These are phyloP conservation scores for Didymella arachidicola DNA, from an alignment of 2,329 filamentous ascomycete species.

Conservation along the genomic window DNA sequence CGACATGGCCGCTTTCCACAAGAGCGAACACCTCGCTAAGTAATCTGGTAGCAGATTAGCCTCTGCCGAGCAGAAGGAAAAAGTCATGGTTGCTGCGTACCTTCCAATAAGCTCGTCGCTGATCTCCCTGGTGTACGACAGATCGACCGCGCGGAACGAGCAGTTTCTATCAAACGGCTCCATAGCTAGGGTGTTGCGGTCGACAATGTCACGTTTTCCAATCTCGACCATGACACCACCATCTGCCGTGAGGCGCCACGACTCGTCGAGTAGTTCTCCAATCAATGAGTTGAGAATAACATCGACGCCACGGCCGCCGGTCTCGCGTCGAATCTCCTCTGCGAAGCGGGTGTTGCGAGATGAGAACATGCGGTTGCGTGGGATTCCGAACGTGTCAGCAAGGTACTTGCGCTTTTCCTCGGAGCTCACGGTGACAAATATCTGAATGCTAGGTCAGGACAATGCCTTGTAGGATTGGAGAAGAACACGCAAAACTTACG, in stretches of 20 bases:
- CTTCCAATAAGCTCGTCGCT: too few species aligned
- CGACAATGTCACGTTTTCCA: conserved; percentile 31
- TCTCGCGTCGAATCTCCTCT: conserved; percentile 29
- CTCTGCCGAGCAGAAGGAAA: too few species aligned
- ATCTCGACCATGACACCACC: conserved; percentile 31
- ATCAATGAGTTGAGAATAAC: conserved; percentile 42
- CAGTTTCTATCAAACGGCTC: conserved; percentile 4
- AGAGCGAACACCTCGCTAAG: too few species aligned
- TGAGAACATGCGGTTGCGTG: conserved; percentile 41
- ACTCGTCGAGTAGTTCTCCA: conserved; percentile 43
- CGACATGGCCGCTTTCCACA: too few species aligned
- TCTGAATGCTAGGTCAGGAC: background rate
- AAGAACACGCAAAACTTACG: too few species aligned
- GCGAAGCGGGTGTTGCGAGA: conserved; percentile 37
- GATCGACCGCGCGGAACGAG: background rate
- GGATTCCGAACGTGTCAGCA: conserved; percentile 26
- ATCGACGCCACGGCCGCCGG: conserved; percentile 46
- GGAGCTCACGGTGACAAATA: conserved; percentile 32
- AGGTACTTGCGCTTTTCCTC: conserved; percentile 31
- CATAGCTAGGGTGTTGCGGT: conserved; percentile 11
- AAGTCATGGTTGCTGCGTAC: too few species aligned
- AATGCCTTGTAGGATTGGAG: too few species aligned
- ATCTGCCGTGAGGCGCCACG: conserved; percentile 56
- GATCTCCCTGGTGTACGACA: too few species aligned
- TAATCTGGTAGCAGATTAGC: too few species aligned